Percentiles rank a stretch among this genome's conserved stretches.
These are phyloP conservation scores for Sarocladiaceae sp. DNA, from an alignment of 2,329 filamentous ascomycete genomes.

Conservation along the genomic window DNA sequence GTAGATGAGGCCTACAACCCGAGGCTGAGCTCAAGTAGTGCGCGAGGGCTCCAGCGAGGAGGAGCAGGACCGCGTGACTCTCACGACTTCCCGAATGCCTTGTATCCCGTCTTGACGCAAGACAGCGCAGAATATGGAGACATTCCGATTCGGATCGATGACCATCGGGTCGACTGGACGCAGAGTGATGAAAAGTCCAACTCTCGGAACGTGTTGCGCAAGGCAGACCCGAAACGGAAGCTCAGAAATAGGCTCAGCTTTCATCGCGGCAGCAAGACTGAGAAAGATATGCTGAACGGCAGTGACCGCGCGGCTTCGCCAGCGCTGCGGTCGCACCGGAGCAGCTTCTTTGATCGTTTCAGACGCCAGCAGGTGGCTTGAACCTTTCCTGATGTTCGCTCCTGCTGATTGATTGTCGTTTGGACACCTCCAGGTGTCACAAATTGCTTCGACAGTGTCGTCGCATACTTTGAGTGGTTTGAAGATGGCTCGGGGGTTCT, in stretches of 20 bases:
- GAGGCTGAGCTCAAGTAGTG: neutral
- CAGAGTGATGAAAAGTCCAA: slow-evolving; percentile 42
- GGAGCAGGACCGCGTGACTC: slow-evolving; percentile 3
- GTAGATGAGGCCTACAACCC: neutral
- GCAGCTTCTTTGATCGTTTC: slow-evolving; percentile 37
- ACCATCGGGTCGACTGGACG: slow-evolving; percentile 50
- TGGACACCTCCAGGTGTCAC: neutral
- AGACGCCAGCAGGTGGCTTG: slow-evolving; percentile 26
- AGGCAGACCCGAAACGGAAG: slow-evolving; percentile 43
- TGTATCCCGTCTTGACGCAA: neutral
- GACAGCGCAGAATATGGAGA: slow-evolving; percentile 17
- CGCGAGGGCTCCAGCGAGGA: neutral
- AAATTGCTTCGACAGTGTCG: neutral
- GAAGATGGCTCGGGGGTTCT: slow-evolving; percentile 1
- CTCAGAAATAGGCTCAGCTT: slow-evolving; percentile 35
- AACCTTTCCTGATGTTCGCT: slow-evolving; percentile 6
- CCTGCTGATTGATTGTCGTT: neutral
- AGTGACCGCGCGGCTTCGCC: slow-evolving; percentile 3
- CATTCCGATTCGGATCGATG: slow-evolving; percentile 13
- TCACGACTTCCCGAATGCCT: neutral
- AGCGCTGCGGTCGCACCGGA: slow-evolving; percentile 25
- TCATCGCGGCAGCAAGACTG: slow-evolving; percentile 21
- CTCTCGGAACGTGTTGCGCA: no score
- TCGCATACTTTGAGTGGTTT: no score
- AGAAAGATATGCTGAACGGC: slow-evolving; percentile 13